Evolutionary conservation across 257 asterid genomes (phyloP).

Genomic region (Penstemon newberryi): DNA sequence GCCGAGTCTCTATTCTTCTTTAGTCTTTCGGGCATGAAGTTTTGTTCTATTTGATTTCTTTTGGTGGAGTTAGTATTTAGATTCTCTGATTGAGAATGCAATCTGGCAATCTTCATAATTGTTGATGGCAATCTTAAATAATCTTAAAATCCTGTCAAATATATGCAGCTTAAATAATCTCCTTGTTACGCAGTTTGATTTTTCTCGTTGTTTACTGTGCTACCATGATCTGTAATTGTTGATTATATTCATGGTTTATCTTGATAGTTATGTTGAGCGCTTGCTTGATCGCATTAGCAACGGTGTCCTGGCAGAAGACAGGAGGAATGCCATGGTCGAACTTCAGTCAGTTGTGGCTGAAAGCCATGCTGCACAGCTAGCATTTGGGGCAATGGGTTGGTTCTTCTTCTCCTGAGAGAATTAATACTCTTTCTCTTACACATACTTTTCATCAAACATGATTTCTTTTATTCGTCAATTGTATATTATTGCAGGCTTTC

Average conservation of each 20-base stretch:
- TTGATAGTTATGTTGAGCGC: slow-evolving; percentile 81
- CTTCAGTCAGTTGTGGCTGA: slow-evolving; percentile 91
- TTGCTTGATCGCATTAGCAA: slow-evolving; percentile 95
- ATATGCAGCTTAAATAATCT: slow-evolving; percentile 5
- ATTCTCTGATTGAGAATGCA: background rate
- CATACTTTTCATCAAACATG: slow-evolving; percentile 11
- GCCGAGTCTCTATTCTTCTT: background rate
- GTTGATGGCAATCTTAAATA: background rate
- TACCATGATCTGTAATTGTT: slow-evolving; percentile 2
- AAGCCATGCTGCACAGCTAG: slow-evolving; percentile 80
- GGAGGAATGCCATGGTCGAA: slow-evolving; percentile 82
- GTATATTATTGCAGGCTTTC: slow-evolving; percentile 68
- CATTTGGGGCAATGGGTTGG: slow-evolving; percentile 98
- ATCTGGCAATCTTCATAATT: background rate
- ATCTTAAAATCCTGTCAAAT: slow-evolving; percentile 11
- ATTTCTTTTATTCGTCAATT: slow-evolving; percentile 26
- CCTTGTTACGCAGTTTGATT: slow-evolving; percentile 7
- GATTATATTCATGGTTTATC: slow-evolving; percentile 25
- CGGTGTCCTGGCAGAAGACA: slow-evolving; percentile 84
- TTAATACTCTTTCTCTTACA: slow-evolving; percentile 18
- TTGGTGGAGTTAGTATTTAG: slow-evolving; percentile 3
- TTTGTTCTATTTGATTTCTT: background rate
- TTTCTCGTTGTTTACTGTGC: slow-evolving; percentile 4
- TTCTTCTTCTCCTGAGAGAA: slow-evolving; percentile 31
- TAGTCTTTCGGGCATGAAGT: slow-evolving; percentile 2